Conservation (phyloP, 352 stramenopile species). For the Globisporangium camurandrum region DNA sequence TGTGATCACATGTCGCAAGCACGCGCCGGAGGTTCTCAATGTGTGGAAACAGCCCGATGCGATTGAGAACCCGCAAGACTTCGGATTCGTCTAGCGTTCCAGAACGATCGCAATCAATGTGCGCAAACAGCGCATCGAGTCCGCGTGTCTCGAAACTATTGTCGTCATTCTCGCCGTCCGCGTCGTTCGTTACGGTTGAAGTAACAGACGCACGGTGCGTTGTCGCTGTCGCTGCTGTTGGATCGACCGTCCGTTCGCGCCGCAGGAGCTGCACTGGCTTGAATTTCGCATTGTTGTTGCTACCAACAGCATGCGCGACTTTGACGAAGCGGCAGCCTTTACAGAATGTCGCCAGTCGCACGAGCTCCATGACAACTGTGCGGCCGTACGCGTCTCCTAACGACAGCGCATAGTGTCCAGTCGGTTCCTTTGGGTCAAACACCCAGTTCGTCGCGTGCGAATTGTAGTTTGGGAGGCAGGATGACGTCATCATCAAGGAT, state of each 20-base stretch:
- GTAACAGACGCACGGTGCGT: background rate
- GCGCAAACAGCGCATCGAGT: slow-evolving; percentile 51
- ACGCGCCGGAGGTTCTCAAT: slow-evolving; percentile 36
- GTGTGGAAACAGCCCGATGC: slow-evolving; percentile 52
- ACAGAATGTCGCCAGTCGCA: slow-evolving; percentile 58
- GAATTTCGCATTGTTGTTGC: background rate
- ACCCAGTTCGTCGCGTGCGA: slow-evolving; percentile 24
- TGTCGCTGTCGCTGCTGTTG: background rate
- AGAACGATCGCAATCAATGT: slow-evolving; percentile 59
- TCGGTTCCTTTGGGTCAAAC: slow-evolving; percentile 69
- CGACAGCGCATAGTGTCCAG: slow-evolving; percentile 60
- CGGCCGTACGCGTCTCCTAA: slow-evolving; percentile 64
- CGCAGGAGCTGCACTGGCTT: slow-evolving; percentile 41
- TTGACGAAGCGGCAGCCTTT: slow-evolving; percentile 69
- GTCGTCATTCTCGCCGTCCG: slow-evolving; percentile 19
- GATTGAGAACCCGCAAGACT: slow-evolving; percentile 54
- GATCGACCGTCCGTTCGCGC: too few relatives aligned
- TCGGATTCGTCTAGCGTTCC: slow-evolving; percentile 46
- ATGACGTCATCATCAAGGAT: background rate
- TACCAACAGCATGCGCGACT: slow-evolving; percentile 40
- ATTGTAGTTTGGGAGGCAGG: slow-evolving; percentile 36
- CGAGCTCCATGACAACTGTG: slow-evolving; percentile 69
- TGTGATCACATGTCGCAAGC: slow-evolving; percentile 47
- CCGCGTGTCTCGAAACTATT: slow-evolving; percentile 45
- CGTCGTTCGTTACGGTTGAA: background rate